These are phyloP conservation scores for Rhazya stricta DNA, from an alignment of 257 asterid species.

Conservation along the genomic window DNA sequence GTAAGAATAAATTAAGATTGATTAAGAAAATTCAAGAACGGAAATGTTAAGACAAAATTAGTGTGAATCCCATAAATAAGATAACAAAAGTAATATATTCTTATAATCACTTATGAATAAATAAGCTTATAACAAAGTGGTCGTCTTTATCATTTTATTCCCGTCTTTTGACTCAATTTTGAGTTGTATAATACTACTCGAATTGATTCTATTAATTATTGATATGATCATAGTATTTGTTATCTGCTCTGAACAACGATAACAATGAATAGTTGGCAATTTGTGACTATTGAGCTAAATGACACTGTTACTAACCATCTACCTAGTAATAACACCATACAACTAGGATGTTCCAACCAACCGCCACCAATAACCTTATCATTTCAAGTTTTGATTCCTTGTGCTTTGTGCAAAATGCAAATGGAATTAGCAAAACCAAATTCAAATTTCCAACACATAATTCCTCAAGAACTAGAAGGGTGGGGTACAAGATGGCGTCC, in stretches of 20 bases:
- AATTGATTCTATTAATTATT: neutral
- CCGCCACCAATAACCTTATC: neutral
- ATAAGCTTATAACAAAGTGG: no score
- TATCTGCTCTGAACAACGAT: slow-evolving; percentile 6
- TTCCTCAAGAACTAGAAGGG: no score
- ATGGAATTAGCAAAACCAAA: neutral
- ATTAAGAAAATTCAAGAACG: neutral
- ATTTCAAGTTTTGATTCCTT: neutral
- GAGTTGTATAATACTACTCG: no score
- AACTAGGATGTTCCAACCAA: slow-evolving; percentile 14
- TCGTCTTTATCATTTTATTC: no score
- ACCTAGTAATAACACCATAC: slow-evolving; percentile 6
- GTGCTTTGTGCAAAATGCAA: neutral
- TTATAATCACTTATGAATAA: no score
- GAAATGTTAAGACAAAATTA: no score
- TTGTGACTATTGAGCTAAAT: slow-evolving; percentile 11
- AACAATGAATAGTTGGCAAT: slow-evolving; percentile 4
- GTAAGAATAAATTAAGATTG: neutral
- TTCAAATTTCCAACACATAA: neutral
- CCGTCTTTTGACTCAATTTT: no score
- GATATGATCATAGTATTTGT: neutral
- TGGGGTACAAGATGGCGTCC: no score
- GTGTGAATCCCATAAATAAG: no score
- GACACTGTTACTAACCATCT: slow-evolving; percentile 1
- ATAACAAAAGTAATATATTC: no score